Conservation (phyloP, 192 early-diverging fungal genomes). For the Mortierella claussenii region DNA sequence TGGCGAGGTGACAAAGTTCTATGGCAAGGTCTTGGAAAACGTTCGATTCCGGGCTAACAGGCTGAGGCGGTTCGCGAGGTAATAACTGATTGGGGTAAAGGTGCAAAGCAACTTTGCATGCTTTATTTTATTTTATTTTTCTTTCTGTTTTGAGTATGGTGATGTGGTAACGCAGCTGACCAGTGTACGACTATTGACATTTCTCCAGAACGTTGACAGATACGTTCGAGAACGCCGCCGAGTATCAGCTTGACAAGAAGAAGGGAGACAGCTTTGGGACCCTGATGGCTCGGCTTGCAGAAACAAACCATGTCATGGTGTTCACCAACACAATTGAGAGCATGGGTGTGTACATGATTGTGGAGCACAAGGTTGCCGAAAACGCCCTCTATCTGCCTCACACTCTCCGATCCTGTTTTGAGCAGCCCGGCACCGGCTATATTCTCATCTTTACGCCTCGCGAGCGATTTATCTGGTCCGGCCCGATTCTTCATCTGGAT, state of each 20-base stretch:
- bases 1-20: slow-evolving; percentile 61
- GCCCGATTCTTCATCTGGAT: slow-evolving; percentile 56
- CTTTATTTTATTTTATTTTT: background rate
- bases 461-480: slow-evolving; percentile 66
- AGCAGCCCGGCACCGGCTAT: slow-evolving; percentile 59
- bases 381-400: slow-evolving; percentile 60
- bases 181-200: background rate
- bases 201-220: slow-evolving; percentile 59
- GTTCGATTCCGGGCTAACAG: slow-evolving; percentile 72
- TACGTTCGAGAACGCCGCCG: slow-evolving; percentile 78
- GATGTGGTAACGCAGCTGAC: too few species aligned
- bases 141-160: background rate
- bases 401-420: slow-evolving; percentile 64
- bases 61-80: slow-evolving; percentile 71
- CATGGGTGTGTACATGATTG: slow-evolving; percentile 80
- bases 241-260: slow-evolving; percentile 71
- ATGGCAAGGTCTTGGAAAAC: slow-evolving; percentile 71
- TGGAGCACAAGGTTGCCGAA: slow-evolving; percentile 67
- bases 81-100: slow-evolving; percentile 6
- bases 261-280: slow-evolving; percentile 59
- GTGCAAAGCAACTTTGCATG: background rate
- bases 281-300: slow-evolving; percentile 71
- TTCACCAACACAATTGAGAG: slow-evolving; percentile 76
- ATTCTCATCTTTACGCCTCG: slow-evolving; percentile 69
- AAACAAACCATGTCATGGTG: slow-evolving; percentile 79